Conservation (phyloP, 139 green algal genomes). For the Volvox reticuliferus region DNA sequence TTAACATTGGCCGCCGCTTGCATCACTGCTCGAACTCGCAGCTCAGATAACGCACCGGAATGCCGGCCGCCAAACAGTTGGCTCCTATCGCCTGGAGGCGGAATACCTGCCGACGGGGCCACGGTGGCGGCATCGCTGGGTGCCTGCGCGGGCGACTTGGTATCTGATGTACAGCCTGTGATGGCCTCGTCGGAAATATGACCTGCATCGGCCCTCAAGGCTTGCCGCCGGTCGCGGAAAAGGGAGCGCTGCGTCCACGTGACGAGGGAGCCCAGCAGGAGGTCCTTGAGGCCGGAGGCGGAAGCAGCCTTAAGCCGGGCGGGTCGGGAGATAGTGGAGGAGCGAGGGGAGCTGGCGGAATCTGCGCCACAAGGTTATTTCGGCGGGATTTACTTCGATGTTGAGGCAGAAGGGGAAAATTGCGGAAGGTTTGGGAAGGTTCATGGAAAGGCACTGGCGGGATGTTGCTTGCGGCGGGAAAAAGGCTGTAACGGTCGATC, state of each 20-base stretch:
- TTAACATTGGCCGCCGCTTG: constrained; percentile 3
- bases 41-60: constrained; percentile 6
- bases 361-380: neutral
- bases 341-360: neutral
- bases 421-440: too few species aligned
- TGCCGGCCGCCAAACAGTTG: neutral
- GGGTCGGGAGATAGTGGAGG: neutral
- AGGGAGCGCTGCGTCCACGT: neutral
- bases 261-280: neutral
- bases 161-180: neutral
- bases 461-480: too few species aligned
- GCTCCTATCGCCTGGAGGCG: too few species aligned
- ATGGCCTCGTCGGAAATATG: neutral
- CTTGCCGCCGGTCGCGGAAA: neutral
- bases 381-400: too few species aligned
- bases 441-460: too few species aligned
- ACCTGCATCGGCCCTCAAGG: neutral
- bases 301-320: neutral
- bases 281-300: neutral
- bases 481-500: too few species aligned
- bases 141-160: neutral
- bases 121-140: neutral
- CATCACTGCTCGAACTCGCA: constrained; percentile 21
- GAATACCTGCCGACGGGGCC: too few species aligned
- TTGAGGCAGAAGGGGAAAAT: too few species aligned